Conservation (phyloP, 2,329 filamentous ascomycete genomes). For the Aspergillus intermedius region DNA sequence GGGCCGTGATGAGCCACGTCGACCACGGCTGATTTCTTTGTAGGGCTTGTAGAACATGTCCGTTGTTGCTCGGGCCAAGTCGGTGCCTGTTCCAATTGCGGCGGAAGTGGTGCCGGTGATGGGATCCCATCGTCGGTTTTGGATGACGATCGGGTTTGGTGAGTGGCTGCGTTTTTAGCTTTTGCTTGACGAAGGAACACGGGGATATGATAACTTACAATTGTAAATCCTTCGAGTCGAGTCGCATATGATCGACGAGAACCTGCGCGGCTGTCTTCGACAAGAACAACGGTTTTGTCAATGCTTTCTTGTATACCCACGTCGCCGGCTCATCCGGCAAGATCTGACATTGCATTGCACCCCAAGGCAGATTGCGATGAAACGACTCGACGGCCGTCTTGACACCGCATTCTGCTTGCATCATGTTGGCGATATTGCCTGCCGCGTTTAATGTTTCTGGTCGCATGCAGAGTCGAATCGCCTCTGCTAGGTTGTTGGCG, state of each 20-base stretch:
- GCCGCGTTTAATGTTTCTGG: constrained; percentile 33
- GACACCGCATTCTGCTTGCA: constrained; percentile 39
- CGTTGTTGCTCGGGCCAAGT: constrained; percentile 18
- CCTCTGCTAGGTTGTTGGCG: constrained; percentile 38
- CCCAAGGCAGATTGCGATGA: constrained; percentile 29
- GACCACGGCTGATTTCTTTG: constrained; percentile 16
- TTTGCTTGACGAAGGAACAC: neutral
- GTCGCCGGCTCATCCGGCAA: constrained; percentile 21
- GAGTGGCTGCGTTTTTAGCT: constrained; percentile 13
- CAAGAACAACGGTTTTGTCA: constrained; percentile 8
- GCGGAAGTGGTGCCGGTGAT: constrained; percentile 23
- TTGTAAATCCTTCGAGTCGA: constrained; percentile 16
- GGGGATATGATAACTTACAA: constrained; percentile 9
- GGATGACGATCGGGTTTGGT: constrained; percentile 24
- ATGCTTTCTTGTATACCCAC: constrained; percentile 17
- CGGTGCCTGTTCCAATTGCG: constrained; percentile 17
- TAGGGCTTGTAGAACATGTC: constrained; percentile 25
- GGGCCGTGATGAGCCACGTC: neutral
- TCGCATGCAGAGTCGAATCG: constrained; percentile 41
- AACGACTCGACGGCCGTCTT: constrained; percentile 40
- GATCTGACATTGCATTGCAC: constrained; percentile 20
- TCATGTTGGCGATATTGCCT: constrained; percentile 29
- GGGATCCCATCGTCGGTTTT: constrained; percentile 31
- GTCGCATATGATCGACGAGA: constrained; percentile 15
- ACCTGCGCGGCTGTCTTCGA: constrained; percentile 20